phyloP scores from a whole-genome alignment of 768 basidiomycete species.

The Suillus americanus region DNA sequence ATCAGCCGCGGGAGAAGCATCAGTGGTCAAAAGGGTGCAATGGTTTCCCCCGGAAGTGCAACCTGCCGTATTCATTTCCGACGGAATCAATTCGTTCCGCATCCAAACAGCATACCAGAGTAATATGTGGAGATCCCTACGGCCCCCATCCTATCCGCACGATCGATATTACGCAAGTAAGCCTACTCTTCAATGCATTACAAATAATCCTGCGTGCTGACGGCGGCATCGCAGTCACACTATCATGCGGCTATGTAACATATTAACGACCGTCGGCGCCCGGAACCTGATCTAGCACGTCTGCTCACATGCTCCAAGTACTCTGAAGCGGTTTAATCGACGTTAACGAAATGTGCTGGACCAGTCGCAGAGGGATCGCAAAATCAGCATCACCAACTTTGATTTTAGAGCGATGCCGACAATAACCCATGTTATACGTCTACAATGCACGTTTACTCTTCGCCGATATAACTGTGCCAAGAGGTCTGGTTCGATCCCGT shows the following conservation, averaged over 20 bases:
- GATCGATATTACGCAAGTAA: not conserved
- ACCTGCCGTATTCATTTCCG: not conserved
- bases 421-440: not conserved
- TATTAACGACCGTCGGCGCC: not conserved
- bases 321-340: not conserved
- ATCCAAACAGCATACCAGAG: not conserved
- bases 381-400: not conserved
- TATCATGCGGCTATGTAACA: not conserved
- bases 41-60: not conserved
- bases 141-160: not conserved
- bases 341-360: not conserved
- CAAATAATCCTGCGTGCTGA: not conserved
- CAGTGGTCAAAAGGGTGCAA: not conserved
- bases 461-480: not conserved
- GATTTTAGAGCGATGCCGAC: too few species aligned
- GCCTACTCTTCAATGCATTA: not conserved
- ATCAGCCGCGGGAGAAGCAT: not conserved
- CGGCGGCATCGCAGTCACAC: not conserved
- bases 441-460: not conserved
- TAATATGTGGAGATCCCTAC: not conserved
- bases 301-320: not conserved
- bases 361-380: not conserved
- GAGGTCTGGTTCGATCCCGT: not conserved
- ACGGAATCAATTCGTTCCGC: not conserved
- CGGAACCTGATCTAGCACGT: not conserved